Percentiles rank a stretch among this genome's conserved stretches.
Conservation (phyloP, 106 monocot genomes). For the Allium fistulosum region DNA sequence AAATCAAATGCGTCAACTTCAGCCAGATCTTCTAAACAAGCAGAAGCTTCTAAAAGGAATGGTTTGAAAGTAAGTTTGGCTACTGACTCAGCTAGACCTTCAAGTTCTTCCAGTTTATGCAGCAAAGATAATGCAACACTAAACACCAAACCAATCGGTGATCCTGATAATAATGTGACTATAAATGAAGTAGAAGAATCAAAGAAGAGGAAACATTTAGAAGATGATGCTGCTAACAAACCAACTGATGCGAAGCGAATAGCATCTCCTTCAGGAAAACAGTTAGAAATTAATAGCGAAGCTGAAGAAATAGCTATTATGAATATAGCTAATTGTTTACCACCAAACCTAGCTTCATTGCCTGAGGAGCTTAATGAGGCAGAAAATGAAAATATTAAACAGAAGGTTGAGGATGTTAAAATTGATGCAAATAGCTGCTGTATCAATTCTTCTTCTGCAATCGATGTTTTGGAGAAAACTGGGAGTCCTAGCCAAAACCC, state of each 20-base stretch:
- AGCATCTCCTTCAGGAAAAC: not conserved
- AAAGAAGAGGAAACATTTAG: conserved; percentile 31
- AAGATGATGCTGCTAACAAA: conserved; percentile 7
- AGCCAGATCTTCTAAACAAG: conserved; percentile 14
- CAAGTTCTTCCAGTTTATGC: not conserved
- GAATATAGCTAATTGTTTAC: conserved; percentile 27
- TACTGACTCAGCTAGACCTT: conserved; percentile 18
- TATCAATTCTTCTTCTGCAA: conserved; percentile 5
- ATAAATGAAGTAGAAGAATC: conserved; percentile 15
- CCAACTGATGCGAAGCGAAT: conserved; percentile 10
- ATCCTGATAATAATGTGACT: conserved; percentile 6
- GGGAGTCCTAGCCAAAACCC: conserved; percentile 7
- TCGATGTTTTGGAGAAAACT: not conserved
- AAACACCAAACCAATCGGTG: conserved; percentile 1
- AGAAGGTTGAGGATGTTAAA: conserved; percentile 17
- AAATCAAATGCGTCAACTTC: conserved; percentile 10
- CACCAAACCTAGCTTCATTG: conserved; percentile 6
- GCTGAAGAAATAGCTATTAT: conserved; percentile 33
- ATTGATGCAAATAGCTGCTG: conserved; percentile 1
- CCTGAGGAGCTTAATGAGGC: conserved; percentile 47
- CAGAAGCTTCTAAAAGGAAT: not conserved
- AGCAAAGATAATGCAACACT: conserved; percentile 5
- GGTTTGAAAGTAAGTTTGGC: conserved; percentile 13
- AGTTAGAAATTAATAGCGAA: conserved; percentile 21
- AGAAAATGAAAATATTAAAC: conserved; percentile 21